Evolutionary conservation across 2,329 filamentous ascomycete genomes (phyloP).

Genomic region (Verticillium tricorpus): DNA sequence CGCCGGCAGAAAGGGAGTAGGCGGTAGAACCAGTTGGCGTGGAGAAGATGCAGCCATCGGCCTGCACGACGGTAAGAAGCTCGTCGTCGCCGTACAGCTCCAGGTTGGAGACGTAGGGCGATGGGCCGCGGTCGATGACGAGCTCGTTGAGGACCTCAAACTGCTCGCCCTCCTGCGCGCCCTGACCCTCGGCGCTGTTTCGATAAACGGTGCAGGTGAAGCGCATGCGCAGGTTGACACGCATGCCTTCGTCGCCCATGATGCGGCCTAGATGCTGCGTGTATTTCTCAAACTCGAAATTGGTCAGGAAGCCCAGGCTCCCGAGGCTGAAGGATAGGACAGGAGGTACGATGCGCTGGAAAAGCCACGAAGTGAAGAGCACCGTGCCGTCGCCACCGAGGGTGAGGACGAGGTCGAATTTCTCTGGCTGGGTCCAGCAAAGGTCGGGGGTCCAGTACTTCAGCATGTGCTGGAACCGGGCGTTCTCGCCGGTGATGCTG

Average conservation of each 20-base stretch:
- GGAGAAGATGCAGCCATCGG: slow-evolving; percentile 95
- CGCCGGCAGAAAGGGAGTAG: slow-evolving; percentile 92
- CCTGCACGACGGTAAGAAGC: slow-evolving; percentile 90
- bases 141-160: slow-evolving; percentile 98
- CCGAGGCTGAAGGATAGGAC: slow-evolving; percentile 81
- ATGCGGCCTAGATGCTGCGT: slow-evolving; percentile 80
- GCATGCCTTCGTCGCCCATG: slow-evolving; percentile 94
- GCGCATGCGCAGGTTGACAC: slow-evolving; percentile 95
- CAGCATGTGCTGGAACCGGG: slow-evolving; percentile 76
- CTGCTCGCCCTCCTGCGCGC: slow-evolving; percentile 83
- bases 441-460: slow-evolving; percentile 95
- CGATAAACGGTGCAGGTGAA: slow-evolving; percentile 98
- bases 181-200: slow-evolving; percentile 53
- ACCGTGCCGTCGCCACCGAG: slow-evolving; percentile 85
- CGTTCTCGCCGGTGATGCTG: slow-evolving; percentile 67
- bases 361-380: slow-evolving; percentile 86
- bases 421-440: slow-evolving; percentile 89
- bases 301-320: slow-evolving; percentile 83
- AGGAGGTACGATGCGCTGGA: slow-evolving; percentile 81
- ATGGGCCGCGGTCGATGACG: slow-evolving; percentile 95
- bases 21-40: slow-evolving; percentile 94
- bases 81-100: slow-evolving; percentile 96
- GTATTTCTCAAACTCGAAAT: slow-evolving; percentile 83
- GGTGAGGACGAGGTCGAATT: slow-evolving; percentile 89
- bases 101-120: slow-evolving; percentile 93